These are phyloP conservation scores for Chaetomium tenue DNA, from an alignment of 495 filamentous ascomycete species.

Conservation along the genomic window DNA sequence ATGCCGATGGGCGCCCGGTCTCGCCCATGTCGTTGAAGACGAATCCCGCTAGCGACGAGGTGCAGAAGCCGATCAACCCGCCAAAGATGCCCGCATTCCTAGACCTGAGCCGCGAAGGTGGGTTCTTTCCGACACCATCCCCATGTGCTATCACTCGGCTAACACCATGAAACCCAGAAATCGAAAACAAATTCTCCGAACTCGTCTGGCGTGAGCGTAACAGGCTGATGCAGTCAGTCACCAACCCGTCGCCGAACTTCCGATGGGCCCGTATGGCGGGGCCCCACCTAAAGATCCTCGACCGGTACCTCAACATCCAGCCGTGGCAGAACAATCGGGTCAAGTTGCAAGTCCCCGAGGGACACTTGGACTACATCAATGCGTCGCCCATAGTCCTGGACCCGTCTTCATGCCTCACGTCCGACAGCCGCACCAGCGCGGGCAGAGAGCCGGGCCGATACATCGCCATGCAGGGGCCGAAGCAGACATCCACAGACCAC, in stretches of 20 bases:
- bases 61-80: constrained; percentile 14
- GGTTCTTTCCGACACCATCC: constrained; percentile 1
- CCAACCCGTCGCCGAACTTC: constrained; percentile 49
- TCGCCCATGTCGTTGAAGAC: constrained; percentile 30
- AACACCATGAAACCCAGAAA: constrained; percentile 36
- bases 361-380: constrained; percentile 89
- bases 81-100: constrained; percentile 48
- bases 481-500: constrained; percentile 64
- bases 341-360: constrained; percentile 75
- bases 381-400: constrained; percentile 79
- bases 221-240: constrained; percentile 47
- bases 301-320: constrained; percentile 83
- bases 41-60: constrained; percentile 17
- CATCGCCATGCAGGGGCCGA: constrained; percentile 76
- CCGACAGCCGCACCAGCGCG: neutral
- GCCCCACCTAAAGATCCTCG: constrained; percentile 54
- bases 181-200: constrained; percentile 57
- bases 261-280: constrained; percentile 55
- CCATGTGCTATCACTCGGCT: neutral
- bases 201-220: constrained; percentile 62
- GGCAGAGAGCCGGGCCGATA: constrained; percentile 42
- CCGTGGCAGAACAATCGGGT: constrained; percentile 85
- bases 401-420: constrained; percentile 50
- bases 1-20: constrained; percentile 30
- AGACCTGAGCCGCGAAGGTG: constrained; percentile 35